Conservation (phyloP, 73 alveolate species). For the Paramecium biaurelia region DNA sequence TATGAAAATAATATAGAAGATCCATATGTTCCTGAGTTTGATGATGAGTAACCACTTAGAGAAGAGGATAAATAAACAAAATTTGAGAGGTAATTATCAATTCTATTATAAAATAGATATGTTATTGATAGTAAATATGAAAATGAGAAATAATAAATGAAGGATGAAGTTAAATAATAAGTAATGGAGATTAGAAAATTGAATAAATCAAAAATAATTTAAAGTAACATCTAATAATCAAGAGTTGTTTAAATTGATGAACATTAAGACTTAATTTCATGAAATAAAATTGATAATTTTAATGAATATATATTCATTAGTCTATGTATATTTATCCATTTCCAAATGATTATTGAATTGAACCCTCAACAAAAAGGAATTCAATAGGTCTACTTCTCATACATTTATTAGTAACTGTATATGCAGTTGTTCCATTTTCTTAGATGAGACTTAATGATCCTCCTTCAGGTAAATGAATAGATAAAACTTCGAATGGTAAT, state of each 20-base stretch:
- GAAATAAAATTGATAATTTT: not conserved
- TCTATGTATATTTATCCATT: not conserved
- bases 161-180: not conserved
- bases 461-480: not conserved
- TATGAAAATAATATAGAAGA: constrained; percentile 33
- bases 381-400: not conserved
- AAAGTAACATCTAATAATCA: not conserved
- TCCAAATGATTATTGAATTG: not conserved
- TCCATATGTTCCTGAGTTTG: not conserved
- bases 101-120: not conserved
- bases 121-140: not conserved
- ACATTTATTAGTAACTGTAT: not conserved
- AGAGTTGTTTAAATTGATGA: constrained; percentile 16
- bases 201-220: not conserved
- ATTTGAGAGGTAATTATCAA: constrained; percentile 5
- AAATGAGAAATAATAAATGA: not conserved
- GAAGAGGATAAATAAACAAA: constrained; percentile 32
- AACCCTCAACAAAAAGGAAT: not conserved
- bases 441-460: not conserved
- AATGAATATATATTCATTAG: not conserved
- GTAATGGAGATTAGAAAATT: not conserved
- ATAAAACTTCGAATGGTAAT: not conserved
- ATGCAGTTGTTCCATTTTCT: not conserved
- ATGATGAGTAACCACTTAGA: not conserved
- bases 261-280: not conserved